Percentiles rank a stretch among this genome's conserved stretches.
Evolutionary conservation across 805 yeast species (phyloP).

Genomic region (Saturnispora diversa): DNA sequence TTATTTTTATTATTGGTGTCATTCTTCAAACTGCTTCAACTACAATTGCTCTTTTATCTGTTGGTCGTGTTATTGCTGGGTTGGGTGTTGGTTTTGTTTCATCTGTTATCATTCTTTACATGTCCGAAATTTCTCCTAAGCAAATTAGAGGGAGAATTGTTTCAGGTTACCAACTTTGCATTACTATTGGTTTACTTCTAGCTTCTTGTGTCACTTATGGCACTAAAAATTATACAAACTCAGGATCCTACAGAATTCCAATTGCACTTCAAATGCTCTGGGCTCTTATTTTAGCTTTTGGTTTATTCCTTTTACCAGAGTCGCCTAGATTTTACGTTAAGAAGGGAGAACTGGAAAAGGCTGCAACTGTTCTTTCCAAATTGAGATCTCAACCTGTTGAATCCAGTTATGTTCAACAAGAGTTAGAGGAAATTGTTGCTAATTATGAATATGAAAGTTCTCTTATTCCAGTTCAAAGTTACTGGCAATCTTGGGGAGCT

Average conservation of each 20-base stretch:
- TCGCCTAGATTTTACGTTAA: constrained; percentile 63
- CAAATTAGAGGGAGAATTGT: constrained; percentile 73
- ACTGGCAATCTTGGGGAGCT: constrained; percentile 33
- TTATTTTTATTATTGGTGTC: constrained; percentile 40
- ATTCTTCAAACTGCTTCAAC: constrained; percentile 39
- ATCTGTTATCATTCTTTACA: constrained; percentile 68
- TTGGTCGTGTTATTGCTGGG: constrained; percentile 66
- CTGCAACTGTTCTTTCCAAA: constrained; percentile 44
- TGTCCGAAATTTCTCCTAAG: constrained; percentile 70
- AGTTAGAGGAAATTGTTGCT: constrained; percentile 42
- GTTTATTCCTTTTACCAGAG: constrained; percentile 62
- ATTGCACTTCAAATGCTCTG: constrained; percentile 63
- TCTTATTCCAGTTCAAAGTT: constrained; percentile 27
- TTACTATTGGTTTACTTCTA: constrained; percentile 62
- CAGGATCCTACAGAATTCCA: constrained; percentile 67
- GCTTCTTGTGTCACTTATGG: constrained; percentile 67
- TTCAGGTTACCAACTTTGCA: constrained; percentile 54
- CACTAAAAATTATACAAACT: constrained; percentile 41
- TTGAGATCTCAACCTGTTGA: constrained; percentile 44
- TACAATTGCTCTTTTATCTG: constrained; percentile 42
- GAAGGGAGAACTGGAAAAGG: constrained; percentile 46
- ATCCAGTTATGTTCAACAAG: constrained; percentile 39
- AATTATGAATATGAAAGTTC: constrained; percentile 39
- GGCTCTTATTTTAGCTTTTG: constrained; percentile 49
- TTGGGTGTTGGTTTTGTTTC: constrained; percentile 69